Base-by-base conservation (phyloP, 2,329 filamentous ascomycete species). In the Paecilomyces fulvus region DNA sequence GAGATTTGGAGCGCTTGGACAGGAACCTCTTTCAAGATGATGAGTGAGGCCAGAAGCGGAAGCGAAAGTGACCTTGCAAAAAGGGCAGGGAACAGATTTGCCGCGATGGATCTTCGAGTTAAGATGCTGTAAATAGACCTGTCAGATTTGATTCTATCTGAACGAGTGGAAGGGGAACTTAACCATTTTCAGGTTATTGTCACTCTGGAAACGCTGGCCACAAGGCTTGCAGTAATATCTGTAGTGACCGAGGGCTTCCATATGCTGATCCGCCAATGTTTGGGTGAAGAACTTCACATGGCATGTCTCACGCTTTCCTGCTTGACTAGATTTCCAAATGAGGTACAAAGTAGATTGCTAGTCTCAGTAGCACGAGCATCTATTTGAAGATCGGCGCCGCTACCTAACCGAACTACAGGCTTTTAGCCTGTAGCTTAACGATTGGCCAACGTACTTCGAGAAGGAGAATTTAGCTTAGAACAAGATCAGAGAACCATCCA, bases 21-120 rank as follows among this genome's bases (percentile, higher is more conserved):
- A 87, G 0, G 73, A 67, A n/a, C 79, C 79, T 0, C 63, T 68
- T 60, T 87, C 84, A 0, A 87, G 67, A 59, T 87, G 82, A 63
- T 83, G 74, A 0, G 72, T 64, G 3, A 86, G 60, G 3, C 82
- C 83, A 0, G 78, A 81, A 1, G 82, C 81, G 0, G 79, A 78
- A 9, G 75, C 69, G 58, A 75, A 82, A 2, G 8, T 28, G 1
- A 51, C 57, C 33, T 71, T 64, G 68, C 84, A 87, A 63, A 83
- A 86, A 0, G 80, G 83, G 53, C 84, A 88, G 0, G 48, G 0
- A 7, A 84, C 65, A 1, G 66, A 66, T 0, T 51, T 57, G 55
- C 77, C 77, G 0, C 72, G 71, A 62, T 87, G 83, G 50, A 66
- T 63, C 4, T 70, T 70, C 0, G 82, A 85, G 25, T 79, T 79